Evolutionary conservation across 169 alveolate species (phyloP), one percentile per base, ranked within the genome.

Genomic region (Cryptosporidium andersoni): DNA sequence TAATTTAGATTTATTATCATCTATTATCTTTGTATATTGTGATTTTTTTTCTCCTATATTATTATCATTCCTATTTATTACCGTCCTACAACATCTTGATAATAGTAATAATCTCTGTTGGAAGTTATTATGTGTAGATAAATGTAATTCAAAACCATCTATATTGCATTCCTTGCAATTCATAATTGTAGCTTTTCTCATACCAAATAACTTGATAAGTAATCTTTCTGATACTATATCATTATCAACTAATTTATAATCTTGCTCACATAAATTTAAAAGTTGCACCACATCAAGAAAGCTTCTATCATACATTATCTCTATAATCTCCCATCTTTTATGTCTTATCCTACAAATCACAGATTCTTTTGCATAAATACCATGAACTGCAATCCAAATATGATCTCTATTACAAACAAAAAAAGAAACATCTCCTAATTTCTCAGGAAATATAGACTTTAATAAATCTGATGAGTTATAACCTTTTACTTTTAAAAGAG

Each of bases 321-420:
- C 85, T 36, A 74, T 58, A 43, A 74, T 74, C 55, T 62, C 60
- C 85, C 85, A 74, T 4, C 43, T 55, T 55, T 74, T 52, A 7
- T 58, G 47, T 55, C 64, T 74, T 45, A 74, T 74, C 5, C 37
- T 58, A 9, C 49, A 58, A 1, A 74, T 37, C 16, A 74, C 9
- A 3, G 43, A 42, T 25, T 74, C 65, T 45, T 56, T 74, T 58
- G 85, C 40, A 52, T 60, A 68, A 56, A 74, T 74, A 25, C 85
- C 85, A 14, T 74, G 85, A 42, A 74, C 67, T 37, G 85, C 85
- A 74, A 74, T 74, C 85, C 85, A 74, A n/a, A 68, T 58, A 9
- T 56, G 60, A 9, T 45, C 60, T 4, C 56, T 63, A 8, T 74
- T 74, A 34, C 60, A 43, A 34, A 58, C 60, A 40, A 42, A 74